Conservation (phyloP, 2,329 filamentous ascomycete species). For the Colletotrichum sp. region DNA sequence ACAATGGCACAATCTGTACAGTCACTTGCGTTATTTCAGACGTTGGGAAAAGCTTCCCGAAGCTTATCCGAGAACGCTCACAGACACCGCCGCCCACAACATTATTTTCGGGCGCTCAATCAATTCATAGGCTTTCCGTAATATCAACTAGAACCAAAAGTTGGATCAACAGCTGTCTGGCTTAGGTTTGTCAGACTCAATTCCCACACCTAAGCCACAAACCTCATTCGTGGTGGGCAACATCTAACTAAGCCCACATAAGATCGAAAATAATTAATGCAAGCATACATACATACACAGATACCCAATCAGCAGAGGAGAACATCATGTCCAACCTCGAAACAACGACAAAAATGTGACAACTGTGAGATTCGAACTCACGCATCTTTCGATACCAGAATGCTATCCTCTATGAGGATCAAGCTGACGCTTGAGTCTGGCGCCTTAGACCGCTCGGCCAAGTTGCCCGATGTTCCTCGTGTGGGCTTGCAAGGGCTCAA, state of each 20-base stretch:
- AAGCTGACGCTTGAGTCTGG: constrained; percentile 14
- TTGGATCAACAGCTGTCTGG: not conserved
- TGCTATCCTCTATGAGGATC: not conserved
- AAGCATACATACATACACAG: no score
- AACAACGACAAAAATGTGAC: not conserved
- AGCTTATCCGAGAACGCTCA: constrained; percentile 8
- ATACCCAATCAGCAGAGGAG: not conserved
- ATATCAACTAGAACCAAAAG: not conserved
- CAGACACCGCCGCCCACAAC: not conserved
- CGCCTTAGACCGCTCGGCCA: constrained; percentile 23
- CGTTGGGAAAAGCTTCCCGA: not conserved
- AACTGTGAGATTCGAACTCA: constrained; percentile 23
- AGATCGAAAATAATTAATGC: not conserved
- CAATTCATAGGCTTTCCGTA: not conserved
- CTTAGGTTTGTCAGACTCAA: not conserved
- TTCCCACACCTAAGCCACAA: not conserved
- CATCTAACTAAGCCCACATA: not conserved
- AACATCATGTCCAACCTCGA: not conserved
- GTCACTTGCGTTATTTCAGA: constrained; percentile 13
- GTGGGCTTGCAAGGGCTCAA: not conserved
- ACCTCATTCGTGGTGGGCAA: not conserved
- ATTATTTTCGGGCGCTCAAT: not conserved
- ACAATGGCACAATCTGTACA: constrained; percentile 7
- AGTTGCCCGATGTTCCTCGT: not conserved
- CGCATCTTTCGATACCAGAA: constrained; percentile 22